These are phyloP conservation scores for Ustilago cynodontis DNA, from an alignment of 1,284 basidiomycete genomes.

Conservation along the genomic window DNA sequence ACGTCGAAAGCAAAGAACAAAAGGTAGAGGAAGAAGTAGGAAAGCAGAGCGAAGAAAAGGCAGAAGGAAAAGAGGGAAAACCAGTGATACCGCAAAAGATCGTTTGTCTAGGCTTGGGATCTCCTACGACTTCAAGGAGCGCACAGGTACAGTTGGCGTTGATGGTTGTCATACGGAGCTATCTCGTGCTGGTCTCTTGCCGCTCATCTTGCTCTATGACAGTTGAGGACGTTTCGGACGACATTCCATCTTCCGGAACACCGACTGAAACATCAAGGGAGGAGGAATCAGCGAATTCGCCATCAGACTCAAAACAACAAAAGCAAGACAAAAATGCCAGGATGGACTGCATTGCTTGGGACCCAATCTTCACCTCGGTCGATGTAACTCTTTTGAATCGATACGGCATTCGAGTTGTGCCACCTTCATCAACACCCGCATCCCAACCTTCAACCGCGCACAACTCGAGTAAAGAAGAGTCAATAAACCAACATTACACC, in stretches of 20 bases:
- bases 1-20: no score
- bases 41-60: background rate
- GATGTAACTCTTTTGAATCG: constrained; percentile 4
- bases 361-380: constrained; percentile 25
- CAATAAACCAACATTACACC: constrained; percentile 15
- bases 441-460: background rate
- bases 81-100: constrained; percentile 16
- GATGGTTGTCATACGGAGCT: constrained; percentile 19
- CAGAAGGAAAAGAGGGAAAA: background rate
- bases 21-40: background rate
- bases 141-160: constrained; percentile 47
- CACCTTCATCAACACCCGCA: background rate
- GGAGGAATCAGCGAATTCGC: background rate
- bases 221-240: no score
- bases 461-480: background rate
- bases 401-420: constrained; percentile 2
- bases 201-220: no score
- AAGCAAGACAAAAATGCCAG: background rate
- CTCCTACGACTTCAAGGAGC: constrained; percentile 8
- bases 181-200: background rate
- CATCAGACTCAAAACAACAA: background rate
- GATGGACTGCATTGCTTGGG: constrained; percentile 31
- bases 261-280: no score
- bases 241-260: no score
- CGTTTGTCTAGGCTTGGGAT: constrained; percentile 35